These are phyloP conservation scores for Coemansia sp. DNA, from an alignment of 192 early-diverging fungal genomes.

Conservation along the genomic window DNA sequence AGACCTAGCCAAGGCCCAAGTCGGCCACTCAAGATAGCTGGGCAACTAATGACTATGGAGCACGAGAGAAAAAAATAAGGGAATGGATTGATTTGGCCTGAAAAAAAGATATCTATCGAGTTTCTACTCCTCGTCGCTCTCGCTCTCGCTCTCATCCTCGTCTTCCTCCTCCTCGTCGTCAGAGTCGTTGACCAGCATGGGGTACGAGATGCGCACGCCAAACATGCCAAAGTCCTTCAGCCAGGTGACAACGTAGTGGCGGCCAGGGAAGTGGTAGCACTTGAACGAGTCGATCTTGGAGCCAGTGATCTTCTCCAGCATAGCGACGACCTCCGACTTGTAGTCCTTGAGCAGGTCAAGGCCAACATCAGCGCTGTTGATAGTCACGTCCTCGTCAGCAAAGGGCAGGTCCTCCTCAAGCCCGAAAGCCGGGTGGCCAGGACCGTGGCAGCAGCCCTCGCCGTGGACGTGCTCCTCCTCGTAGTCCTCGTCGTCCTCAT, in stretches of 20 bases:
- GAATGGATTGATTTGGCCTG: neutral
- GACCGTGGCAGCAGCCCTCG: constrained; percentile 44
- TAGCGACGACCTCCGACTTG: constrained; percentile 23
- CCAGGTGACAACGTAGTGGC: constrained; percentile 54
- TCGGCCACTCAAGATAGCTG: neutral
- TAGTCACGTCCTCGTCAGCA: constrained; percentile 33
- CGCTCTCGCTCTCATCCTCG: constrained; percentile 6
- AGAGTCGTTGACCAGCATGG: constrained; percentile 42
- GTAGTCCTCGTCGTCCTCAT: constrained; percentile 28
- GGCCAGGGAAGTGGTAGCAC: constrained; percentile 52
- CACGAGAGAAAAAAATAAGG: neutral
- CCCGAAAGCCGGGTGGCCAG: constrained; percentile 17
- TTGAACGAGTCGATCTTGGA: constrained; percentile 49
- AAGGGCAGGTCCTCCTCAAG: constrained; percentile 46
- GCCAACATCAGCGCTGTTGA: constrained; percentile 25
- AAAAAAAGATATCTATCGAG: neutral
- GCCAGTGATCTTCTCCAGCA: constrained; percentile 44
- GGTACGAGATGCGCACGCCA: constrained; percentile 53
- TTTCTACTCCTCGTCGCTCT: constrained; percentile 15
- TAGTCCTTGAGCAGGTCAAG: constrained; percentile 48
- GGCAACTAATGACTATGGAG: neutral
- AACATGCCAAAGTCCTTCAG: constrained; percentile 51
- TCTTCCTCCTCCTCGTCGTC: constrained; percentile 28
- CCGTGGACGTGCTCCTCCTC: constrained; percentile 50
- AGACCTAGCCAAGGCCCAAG: no score